Conservation (phyloP, 1,284 basidiomycete species). For the Neolentinus lepideus region DNA sequence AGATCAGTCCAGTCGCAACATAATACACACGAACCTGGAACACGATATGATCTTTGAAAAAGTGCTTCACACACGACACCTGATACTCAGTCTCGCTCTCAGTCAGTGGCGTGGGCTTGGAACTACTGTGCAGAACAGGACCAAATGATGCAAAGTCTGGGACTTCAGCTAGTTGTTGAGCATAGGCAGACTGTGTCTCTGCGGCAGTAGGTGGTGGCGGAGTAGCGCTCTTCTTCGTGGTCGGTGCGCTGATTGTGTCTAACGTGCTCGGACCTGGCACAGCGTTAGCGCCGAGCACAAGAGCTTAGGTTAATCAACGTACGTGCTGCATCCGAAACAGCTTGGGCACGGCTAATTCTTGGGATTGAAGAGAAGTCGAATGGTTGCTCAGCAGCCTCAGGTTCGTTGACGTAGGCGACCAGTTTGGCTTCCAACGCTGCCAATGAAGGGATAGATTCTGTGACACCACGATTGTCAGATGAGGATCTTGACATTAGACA, state of each 20-base stretch:
- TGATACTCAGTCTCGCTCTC: slow-evolving; percentile 99
- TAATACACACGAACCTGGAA: slow-evolving; percentile 66
- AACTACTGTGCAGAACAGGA: slow-evolving; percentile 80
- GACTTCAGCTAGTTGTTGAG: slow-evolving; percentile 78
- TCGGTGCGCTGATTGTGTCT: slow-evolving; percentile 73
- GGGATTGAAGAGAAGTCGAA: slow-evolving; percentile 83
- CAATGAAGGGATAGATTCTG: slow-evolving; percentile 90
- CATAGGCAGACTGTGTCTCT: slow-evolving; percentile 83
- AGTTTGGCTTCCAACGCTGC: slow-evolving; percentile 82
- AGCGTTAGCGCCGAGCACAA: slow-evolving; percentile 3
- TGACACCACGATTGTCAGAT: slow-evolving; percentile 4
- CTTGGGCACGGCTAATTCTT: slow-evolving; percentile 86
- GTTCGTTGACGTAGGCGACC: slow-evolving; percentile 84
- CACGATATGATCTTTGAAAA: slow-evolving; percentile 93
- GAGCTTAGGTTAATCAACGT: slow-evolving; percentile 23
- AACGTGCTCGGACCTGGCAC: slow-evolving; percentile 69
- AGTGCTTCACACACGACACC: slow-evolving; percentile 93
- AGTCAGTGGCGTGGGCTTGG: slow-evolving; percentile 80
- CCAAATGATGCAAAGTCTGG: slow-evolving; percentile 88
- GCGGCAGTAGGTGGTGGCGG: slow-evolving; percentile 69
- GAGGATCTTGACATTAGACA: not conserved
- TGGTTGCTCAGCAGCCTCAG: slow-evolving; percentile 55
- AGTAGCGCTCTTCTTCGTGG: slow-evolving; percentile 52
- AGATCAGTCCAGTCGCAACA: slow-evolving; percentile 2
- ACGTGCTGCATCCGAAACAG: slow-evolving; percentile 82